Evolutionary conservation across 768 basidiomycete genomes (phyloP).

Genomic region (Auriculariales sp.): DNA sequence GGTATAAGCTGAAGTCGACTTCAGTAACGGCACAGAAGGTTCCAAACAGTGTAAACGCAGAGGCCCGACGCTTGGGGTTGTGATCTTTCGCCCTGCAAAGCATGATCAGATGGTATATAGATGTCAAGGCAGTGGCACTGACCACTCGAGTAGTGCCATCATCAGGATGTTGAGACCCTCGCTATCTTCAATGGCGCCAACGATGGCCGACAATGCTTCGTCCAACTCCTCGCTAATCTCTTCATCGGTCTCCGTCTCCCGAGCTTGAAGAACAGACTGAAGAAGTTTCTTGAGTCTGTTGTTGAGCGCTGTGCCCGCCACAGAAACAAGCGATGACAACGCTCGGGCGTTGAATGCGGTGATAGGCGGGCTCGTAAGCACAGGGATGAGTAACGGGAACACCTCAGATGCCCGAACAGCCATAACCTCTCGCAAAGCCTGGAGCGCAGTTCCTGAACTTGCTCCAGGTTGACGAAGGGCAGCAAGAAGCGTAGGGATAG

Average conservation of each 20-base stretch:
- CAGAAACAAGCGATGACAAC: conserved; percentile 77
- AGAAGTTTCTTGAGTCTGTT: conserved; percentile 68
- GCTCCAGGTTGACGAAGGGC: conserved; percentile 88
- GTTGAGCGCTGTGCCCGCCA: conserved; percentile 84
- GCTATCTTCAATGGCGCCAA: conserved; percentile 65
- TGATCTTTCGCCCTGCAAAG: conserved; percentile 63
- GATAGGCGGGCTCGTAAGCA: conserved; percentile 80
- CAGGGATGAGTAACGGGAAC: conserved; percentile 94
- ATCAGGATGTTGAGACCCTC: conserved; percentile 87
- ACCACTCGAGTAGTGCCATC: conserved; percentile 83
- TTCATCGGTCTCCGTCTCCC: conserved; percentile 47
- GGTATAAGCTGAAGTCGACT: conserved; percentile 72
- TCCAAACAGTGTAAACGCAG: conserved; percentile 63
- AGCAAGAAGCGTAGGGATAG: conserved; percentile 86
- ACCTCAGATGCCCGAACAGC: conserved; percentile 85
- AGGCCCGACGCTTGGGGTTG: conserved; percentile 53
- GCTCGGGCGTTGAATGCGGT: conserved; percentile 91
- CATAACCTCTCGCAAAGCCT: conserved; percentile 91
- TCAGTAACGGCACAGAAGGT: conserved; percentile 74
- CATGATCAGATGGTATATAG: neutral
- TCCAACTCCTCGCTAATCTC: conserved; percentile 58
- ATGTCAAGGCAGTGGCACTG: conserved; percentile 13
- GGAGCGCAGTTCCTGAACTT: conserved; percentile 87
- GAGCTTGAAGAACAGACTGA: conserved; percentile 60
- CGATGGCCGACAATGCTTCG: conserved; percentile 58